Percentiles rank a stretch among this genome's conserved stretches.
Evolutionary conservation across 805 yeast species (phyloP).

Genomic region (Kluyveromyces dobzhanskii): DNA sequence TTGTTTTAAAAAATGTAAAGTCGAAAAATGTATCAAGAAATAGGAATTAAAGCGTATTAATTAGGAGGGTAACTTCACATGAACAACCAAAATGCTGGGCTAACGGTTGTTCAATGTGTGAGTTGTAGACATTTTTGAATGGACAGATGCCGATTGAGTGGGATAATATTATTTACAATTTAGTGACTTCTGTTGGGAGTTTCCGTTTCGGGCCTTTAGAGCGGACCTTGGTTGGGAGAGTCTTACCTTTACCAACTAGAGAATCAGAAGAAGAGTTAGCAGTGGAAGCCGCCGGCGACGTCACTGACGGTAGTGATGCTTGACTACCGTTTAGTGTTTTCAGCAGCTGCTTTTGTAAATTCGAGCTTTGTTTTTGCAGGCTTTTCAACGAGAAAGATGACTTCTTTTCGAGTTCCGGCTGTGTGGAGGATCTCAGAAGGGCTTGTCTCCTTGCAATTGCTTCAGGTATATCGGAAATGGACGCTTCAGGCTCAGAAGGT

Average conservation of each 20-base stretch:
- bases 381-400: background rate
- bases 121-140: too few relatives aligned
- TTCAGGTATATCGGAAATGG: conserved; percentile 4
- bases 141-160: too few relatives aligned
- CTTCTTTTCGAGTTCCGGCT: background rate
- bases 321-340: background rate
- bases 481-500: background rate
- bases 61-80: conserved; percentile 2
- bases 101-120: background rate
- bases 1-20: background rate
- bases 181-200: conserved; percentile 21
- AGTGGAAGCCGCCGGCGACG: background rate
- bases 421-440: background rate
- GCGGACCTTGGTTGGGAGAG: conserved; percentile 28
- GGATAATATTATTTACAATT: background rate
- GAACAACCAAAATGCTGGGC: background rate
- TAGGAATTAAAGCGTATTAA: background rate
- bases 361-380: background rate
- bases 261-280: background rate
- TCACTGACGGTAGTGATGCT: background rate
- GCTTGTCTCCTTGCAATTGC: conserved; percentile 2
- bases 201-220: conserved; percentile 33
- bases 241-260: conserved; percentile 5
- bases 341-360: background rate
- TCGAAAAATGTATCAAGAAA: background rate